These are phyloP conservation scores for Fusarium sp. DNA, from an alignment of 2,329 filamentous ascomycete species.

Conservation along the genomic window DNA sequence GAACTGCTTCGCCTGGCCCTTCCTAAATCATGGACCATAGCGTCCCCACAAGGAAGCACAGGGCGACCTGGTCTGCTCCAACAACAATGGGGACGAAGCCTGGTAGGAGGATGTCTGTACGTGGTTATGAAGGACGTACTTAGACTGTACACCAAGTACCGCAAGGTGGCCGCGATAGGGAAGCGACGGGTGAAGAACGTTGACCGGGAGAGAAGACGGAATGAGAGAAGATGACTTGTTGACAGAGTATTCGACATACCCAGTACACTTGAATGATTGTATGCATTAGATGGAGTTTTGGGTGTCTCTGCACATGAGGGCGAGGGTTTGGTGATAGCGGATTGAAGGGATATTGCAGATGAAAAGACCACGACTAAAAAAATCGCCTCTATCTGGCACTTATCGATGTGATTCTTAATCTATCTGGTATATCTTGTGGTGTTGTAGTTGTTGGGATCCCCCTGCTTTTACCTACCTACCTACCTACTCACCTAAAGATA, in stretches of 20 bases:
- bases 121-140: constrained; percentile 82
- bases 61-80: constrained; percentile 77
- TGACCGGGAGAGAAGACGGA: constrained; percentile 49
- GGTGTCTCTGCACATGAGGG: constrained; percentile 12
- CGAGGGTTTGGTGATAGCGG: neutral
- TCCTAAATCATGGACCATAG: constrained; percentile 74
- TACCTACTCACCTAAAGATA: neutral
- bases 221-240: constrained; percentile 52
- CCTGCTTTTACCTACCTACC: neutral
- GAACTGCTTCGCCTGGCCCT: constrained; percentile 77
- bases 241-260: neutral
- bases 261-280: constrained; percentile 13
- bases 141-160: constrained; percentile 72
- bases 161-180: constrained; percentile 67
- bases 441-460: neutral
- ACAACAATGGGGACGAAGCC: constrained; percentile 87
- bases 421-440: too few species aligned
- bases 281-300: constrained; percentile 39
- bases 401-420: neutral
- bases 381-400: constrained; percentile 5
- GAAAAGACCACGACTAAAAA: constrained; percentile 9
- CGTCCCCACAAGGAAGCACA: constrained; percentile 39
- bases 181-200: constrained; percentile 67
- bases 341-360: constrained; percentile 2
- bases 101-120: constrained; percentile 89